Conservation (phyloP, 208 protist species). For the Hexamita inflata region DNA sequence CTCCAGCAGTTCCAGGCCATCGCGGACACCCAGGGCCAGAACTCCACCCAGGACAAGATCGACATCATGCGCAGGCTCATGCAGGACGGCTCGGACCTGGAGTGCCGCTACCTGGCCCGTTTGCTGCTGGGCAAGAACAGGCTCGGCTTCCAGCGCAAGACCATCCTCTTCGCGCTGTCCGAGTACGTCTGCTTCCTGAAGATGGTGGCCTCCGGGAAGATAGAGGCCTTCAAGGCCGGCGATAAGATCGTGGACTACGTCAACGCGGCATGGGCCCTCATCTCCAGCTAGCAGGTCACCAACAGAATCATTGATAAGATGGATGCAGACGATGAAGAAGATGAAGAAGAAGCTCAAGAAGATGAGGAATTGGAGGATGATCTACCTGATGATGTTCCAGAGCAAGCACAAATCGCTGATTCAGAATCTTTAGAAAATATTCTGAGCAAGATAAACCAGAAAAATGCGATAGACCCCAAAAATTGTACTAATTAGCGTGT, state of each 20-base stretch:
- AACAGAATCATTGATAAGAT: not conserved
- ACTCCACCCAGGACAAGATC: constrained; percentile 14
- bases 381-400: not conserved
- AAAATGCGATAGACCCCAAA: not conserved
- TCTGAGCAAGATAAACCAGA: not conserved
- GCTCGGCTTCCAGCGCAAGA: constrained; percentile 83
- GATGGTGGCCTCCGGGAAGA: constrained; percentile 28
- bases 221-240: constrained; percentile 46
- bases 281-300: not conserved
- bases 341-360: not conserved
- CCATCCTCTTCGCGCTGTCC: constrained; percentile 74
- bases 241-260: constrained; percentile 57
- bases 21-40: constrained; percentile 59
- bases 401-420: not conserved
- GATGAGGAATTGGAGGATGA: not conserved
- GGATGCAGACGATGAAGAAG: not conserved
- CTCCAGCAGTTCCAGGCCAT: constrained; percentile 68
- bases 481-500: not conserved
- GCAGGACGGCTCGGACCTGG: constrained; percentile 62
- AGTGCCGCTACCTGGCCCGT: constrained; percentile 78
- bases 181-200: constrained; percentile 57
- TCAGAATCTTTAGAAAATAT: not conserved
- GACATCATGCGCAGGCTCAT: constrained; percentile 76
- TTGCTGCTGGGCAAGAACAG: constrained; percentile 85
- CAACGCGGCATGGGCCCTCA: constrained; percentile 39